Evolutionary conservation across 2,329 filamentous ascomycete species (phyloP).

Genomic region (Sporothrix luriei): DNA sequence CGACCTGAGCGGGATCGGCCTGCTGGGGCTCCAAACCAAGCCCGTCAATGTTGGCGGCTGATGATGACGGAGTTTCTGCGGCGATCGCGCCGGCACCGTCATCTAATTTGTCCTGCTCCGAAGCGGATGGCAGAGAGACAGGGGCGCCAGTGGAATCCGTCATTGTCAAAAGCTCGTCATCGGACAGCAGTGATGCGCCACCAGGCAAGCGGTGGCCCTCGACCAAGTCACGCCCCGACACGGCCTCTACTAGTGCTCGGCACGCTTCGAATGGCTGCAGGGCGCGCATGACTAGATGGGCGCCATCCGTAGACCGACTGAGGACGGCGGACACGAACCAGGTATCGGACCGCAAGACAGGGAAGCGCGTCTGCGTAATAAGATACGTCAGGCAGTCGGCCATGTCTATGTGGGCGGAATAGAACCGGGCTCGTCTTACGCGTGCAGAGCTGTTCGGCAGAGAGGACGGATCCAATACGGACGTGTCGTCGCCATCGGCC

Average conservation of each 20-base stretch:
- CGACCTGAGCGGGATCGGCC: slow-evolving; percentile 49
- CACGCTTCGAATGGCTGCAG: slow-evolving; percentile 50
- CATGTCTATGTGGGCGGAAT: slow-evolving; percentile 49
- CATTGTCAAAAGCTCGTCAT: slow-evolving; percentile 25
- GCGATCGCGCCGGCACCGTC: neutral
- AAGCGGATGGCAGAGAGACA: neutral
- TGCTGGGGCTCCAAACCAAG: slow-evolving; percentile 53
- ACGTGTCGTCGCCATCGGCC: slow-evolving; percentile 12
- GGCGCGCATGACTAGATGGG: slow-evolving; percentile 49
- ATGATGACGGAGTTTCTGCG: neutral
- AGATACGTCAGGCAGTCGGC: slow-evolving; percentile 53
- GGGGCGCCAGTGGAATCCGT: slow-evolving; percentile 26
- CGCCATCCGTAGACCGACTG: slow-evolving; percentile 55
- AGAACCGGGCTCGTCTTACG: slow-evolving; percentile 47
- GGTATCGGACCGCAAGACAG: slow-evolving; percentile 60
- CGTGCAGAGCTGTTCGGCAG: neutral
- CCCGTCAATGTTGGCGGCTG: slow-evolving; percentile 38
- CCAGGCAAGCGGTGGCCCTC: slow-evolving; percentile 37
- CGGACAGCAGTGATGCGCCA: slow-evolving; percentile 15
- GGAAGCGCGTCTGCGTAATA: slow-evolving; percentile 61
- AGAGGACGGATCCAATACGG: slow-evolving; percentile 28
- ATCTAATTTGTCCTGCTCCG: neutral
- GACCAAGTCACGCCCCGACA: slow-evolving; percentile 51
- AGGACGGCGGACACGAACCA: slow-evolving; percentile 66
- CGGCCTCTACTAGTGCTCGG: slow-evolving; percentile 49